Percentiles rank a stretch among this genome's conserved stretches.
Conservation (phyloP, 2,329 filamentous ascomycete genomes). For the Cladosporium sp. region DNA sequence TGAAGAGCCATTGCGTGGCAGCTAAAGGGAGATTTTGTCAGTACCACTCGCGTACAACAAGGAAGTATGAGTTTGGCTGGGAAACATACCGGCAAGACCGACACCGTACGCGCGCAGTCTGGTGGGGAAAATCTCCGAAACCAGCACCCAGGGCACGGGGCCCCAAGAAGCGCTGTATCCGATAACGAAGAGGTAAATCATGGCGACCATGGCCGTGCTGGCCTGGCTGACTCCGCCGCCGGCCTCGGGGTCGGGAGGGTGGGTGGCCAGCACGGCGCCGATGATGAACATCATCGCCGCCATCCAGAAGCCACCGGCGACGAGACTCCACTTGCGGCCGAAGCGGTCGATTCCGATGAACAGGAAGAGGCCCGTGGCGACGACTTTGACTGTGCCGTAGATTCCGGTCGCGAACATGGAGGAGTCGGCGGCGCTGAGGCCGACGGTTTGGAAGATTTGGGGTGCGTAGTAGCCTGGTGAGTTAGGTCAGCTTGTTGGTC, state of each 20-base stretch:
- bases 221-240: slow-evolving; percentile 39
- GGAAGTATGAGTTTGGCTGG: too few relatives aligned
- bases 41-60: too few relatives aligned
- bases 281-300: slow-evolving; percentile 13
- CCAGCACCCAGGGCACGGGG: slow-evolving; percentile 40
- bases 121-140: slow-evolving; percentile 44
- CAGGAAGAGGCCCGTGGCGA: slow-evolving; percentile 9
- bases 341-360: slow-evolving; percentile 10
- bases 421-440: slow-evolving; percentile 6
- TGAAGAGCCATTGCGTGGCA: slow-evolving; percentile 33
- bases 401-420: slow-evolving; percentile 14
- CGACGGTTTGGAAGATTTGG: slow-evolving; percentile 9
- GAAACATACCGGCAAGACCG: slow-evolving; percentile 43
- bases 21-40: too few relatives aligned
- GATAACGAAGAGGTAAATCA: slow-evolving; percentile 11
- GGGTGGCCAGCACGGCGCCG: slow-evolving; percentile 26
- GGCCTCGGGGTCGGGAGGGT: slow-evolving; percentile 56
- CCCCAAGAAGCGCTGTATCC: slow-evolving; percentile 45
- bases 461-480: slow-evolving; percentile 14
- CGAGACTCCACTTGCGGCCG: slow-evolving; percentile 11
- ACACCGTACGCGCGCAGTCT: slow-evolving; percentile 43
- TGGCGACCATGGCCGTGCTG: slow-evolving; percentile 6
- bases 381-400: slow-evolving; percentile 16
- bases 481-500: too few relatives aligned
- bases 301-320: slow-evolving; percentile 10